Base-by-base conservation (phyloP, 208 protist species). In the Wallacemonas sp. region DNA sequence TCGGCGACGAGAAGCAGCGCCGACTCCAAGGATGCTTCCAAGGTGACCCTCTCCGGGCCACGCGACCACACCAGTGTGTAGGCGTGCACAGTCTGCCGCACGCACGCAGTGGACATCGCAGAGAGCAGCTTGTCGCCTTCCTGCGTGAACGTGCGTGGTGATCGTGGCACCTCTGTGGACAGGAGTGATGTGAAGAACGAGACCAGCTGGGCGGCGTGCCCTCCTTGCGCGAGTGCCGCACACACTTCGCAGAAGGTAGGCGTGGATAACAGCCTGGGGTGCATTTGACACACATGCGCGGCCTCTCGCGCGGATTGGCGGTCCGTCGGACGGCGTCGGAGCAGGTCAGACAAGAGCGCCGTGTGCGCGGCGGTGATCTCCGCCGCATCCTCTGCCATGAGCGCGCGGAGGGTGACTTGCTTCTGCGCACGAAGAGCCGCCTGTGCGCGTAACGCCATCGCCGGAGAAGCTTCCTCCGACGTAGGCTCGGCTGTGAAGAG, bases 241-340 rank as follows among this genome's bases (percentile, higher is more conserved):
- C 73, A 79, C 9, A 48, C 55, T 1, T 65, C 24, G 24, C 55
- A 6, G 60, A 73, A 64, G 8, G 60, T 63, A n/a, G n/a, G 45
- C 27, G 66, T 63, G 5, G 32, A 33, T 15, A 79, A 37, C 17
- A 79, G 29, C 17, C 10, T 17, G 1, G 63, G 63, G 13, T 52
- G 39, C 29, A 63, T 53, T 22, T 66, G 66, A 21, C 34, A 54
- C 8, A 79, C 13, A 22, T 36, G 62, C 1, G 73, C 73, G 8
- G 73, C 73, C 24, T 79, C 73, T 19, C 26, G 26, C 30, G 50
- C 19, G 19, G 36, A 53, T 15, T 22, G 13, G 21, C 50, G 15
- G n/a, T 57, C 34, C 13, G 19, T 57, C 4, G 30, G 50, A 33
- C 30, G 30, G 5, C 29, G n/a, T 27, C 21, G 13, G 8, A 57